Evolutionary conservation across 345 rosid species (phyloP), one percentile per base, ranked within the genome.

Genomic region (Physaria fendleri): DNA sequence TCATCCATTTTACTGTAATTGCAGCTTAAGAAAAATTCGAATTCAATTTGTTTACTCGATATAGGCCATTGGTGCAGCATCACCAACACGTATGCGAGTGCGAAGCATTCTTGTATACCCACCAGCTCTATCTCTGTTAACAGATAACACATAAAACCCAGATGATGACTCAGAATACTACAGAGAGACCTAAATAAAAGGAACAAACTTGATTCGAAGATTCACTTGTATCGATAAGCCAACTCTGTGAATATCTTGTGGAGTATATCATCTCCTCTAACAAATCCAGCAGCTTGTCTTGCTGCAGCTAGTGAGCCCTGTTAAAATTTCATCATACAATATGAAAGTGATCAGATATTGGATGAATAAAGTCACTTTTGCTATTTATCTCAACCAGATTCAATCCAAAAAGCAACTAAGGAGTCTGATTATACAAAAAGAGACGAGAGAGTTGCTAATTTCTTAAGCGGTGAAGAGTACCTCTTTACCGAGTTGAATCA

Each of bases 401-500:
- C 4, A 22, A n/a, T n/a, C 22, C 9, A 23, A 54, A 35, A 6
- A 24, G 23, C 11, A 39, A 2, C 46, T 35, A 39, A 27, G 13
- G 27, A 10, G 9, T 42, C 29, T 16, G 42, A 15, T 50, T 4
- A n/a, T n/a, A n/a, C n/a, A n/a, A n/a, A n/a, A n/a, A n/a, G n/a
- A n/a, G n/a, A n/a, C n/a, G n/a, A n/a, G n/a, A n/a, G n/a, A n/a
- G n/a, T n/a, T n/a, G n/a, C n/a, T n/a, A n/a, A n/a, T n/a, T n/a
- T n/a, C n/a, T n/a, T n/a, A n/a, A n/a, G n/a, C n/a, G n/a, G n/a
- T n/a, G n/a, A n/a, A 5, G 55, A 17, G 28, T 25, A 88, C 95
- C 85, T 92, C 96, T 81, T 92, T 92, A 20, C 98, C 93, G 25
- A 92, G 83, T 54, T 86, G 95, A 30, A 92, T 84, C 98, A 92